Conservation (phyloP, 2,329 filamentous ascomycete species). For the Catunica adiposa region DNA sequence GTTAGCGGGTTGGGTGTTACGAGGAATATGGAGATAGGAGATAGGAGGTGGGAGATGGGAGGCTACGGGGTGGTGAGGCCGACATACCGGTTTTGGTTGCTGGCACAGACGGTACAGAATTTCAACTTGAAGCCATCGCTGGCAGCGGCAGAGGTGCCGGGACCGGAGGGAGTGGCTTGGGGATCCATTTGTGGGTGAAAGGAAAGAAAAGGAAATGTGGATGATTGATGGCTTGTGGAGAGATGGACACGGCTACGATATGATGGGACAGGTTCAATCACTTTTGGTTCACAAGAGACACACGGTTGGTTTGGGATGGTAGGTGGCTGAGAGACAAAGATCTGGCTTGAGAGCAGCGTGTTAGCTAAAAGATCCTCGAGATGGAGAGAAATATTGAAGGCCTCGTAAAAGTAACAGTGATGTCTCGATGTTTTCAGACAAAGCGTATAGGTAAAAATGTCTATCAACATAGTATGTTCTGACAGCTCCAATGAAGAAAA, state of each 20-base stretch:
- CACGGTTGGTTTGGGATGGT: neutral
- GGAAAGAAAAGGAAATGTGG: neutral
- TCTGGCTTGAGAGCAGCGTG: conserved; percentile 3
- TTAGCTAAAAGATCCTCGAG: conserved; percentile 10
- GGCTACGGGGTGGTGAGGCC: neutral
- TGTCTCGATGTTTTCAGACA: conserved; percentile 22
- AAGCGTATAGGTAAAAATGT: conserved; percentile 39
- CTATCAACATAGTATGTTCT: conserved; percentile 45
- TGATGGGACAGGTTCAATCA: conserved; percentile 5
- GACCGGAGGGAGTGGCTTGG: neutral
- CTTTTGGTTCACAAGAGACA: conserved; percentile 7
- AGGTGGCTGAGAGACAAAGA: conserved; percentile 4
- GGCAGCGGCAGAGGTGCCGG: conserved; percentile 20
- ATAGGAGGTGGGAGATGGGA: neutral
- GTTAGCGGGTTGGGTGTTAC: neutral
- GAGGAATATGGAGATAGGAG: neutral
- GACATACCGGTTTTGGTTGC: conserved; percentile 81
- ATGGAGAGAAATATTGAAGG: conserved; percentile 13
- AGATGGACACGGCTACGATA: neutral
- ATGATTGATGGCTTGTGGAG: neutral
- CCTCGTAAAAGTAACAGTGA: neutral
- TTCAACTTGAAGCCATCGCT: conserved; percentile 63
- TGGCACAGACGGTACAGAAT: conserved; percentile 97
- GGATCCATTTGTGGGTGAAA: neutral
- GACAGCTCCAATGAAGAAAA: conserved; percentile 61